These are phyloP conservation scores for Globisporangium barbulae DNA, from an alignment of 352 stramenopile genomes.

Conservation along the genomic window DNA sequence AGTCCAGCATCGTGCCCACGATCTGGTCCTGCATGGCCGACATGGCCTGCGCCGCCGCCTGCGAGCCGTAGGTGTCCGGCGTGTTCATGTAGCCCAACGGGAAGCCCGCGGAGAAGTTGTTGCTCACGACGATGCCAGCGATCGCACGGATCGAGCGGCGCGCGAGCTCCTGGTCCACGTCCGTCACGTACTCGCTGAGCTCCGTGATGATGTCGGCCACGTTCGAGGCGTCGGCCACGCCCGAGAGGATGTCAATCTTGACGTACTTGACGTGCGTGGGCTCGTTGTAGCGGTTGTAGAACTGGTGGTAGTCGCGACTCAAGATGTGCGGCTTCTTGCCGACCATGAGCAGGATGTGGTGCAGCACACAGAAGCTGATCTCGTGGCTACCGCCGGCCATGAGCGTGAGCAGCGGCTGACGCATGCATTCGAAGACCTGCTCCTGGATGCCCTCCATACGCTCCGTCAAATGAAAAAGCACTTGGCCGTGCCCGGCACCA, in stretches of 20 bases:
- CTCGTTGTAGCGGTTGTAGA: constrained; percentile 98
- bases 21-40: constrained; percentile 83
- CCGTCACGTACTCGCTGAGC: constrained; percentile 96
- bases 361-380: constrained; percentile 94
- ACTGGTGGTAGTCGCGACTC: constrained; percentile 96
- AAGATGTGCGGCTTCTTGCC: constrained; percentile 95
- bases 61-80: constrained; percentile 65
- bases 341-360: constrained; percentile 96
- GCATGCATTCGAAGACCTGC: constrained; percentile 90
- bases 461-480: constrained; percentile 97
- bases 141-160: constrained; percentile 93
- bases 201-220: constrained; percentile 96
- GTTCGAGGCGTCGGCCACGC: constrained; percentile 92
- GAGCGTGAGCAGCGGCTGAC: constrained; percentile 97
- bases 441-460: constrained; percentile 88
- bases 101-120: constrained; percentile 55
- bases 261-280: constrained; percentile 97
- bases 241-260: constrained; percentile 96
- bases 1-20: constrained; percentile 94
- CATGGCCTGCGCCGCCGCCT: constrained; percentile 53
- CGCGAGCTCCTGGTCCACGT: constrained; percentile 92
- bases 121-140: constrained; percentile 88
- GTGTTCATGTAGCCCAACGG: constrained; percentile 42
- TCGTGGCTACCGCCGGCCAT: constrained; percentile 93
- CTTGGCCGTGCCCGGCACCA: constrained; percentile 96